Base-by-base conservation (phyloP, 148 eudicot genomes). In the Beta vulgaris region DNA sequence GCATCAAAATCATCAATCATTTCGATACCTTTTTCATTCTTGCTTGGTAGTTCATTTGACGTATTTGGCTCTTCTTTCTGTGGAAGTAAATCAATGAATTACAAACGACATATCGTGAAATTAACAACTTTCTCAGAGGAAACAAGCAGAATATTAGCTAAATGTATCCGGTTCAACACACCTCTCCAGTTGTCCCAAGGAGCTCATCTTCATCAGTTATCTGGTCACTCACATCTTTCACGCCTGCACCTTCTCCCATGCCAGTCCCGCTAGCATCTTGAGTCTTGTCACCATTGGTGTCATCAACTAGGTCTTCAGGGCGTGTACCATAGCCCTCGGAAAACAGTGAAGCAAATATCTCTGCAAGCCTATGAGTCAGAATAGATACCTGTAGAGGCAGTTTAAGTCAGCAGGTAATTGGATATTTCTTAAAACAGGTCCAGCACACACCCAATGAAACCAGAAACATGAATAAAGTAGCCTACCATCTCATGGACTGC, bases 131-230 rank as follows among this genome's bases (percentile, higher is more conserved):
- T 40, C 15, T 0, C 16, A 25, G 46, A 12, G 51, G 48, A 66
- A 25, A 13, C 2, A 43, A 67, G 28, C 13, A 16, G 28, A 7
- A 36, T 21, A 28, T 25, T 35, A 51, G 8, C 42, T 25, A 14
- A 53, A 36, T 25, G 26, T 36, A 19, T 35, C 8, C 13, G 53
- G 29, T 42, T 59, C 29, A 71, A 43, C 78, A 68, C 78, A 91
- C 99, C 96, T 92, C 90, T 61, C 80, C 90, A 72, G 85, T 79
- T 57, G 87, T 71, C 72, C 93, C 94, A 71, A 90, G 90, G 69
- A 95, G 94, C 79, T 95, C 97, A 83, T 92, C 89, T 86, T 95
- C 99, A 74, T 89, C 92, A 55, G 78, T 79, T 79, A 95, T 90
- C 82, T 95, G 88, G 61, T 95, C 90, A 76, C 99, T 95, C 61